Conservation (phyloP, 768 basidiomycete genomes). For the Xerocomus brunneocitrinus region DNA sequence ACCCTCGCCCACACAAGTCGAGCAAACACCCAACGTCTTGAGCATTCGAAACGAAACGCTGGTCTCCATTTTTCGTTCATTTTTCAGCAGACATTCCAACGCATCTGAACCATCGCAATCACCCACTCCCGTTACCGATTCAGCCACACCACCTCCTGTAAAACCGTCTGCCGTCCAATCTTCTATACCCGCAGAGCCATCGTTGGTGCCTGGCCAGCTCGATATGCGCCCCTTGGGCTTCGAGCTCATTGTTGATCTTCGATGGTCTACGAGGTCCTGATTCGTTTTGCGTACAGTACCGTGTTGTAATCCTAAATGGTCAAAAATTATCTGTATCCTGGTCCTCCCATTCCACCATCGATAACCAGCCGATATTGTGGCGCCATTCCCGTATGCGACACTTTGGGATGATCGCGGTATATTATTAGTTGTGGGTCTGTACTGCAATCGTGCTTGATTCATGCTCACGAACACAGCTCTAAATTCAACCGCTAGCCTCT, state of each 20-base stretch:
- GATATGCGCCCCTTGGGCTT: conserved; percentile 73
- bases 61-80: conserved; percentile 20
- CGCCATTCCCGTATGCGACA: too few relatives aligned
- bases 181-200: conserved; percentile 13
- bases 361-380: neutral
- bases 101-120: neutral
- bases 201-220: conserved; percentile 47
- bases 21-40: conserved; percentile 2
- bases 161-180: conserved; percentile 3
- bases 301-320: conserved; percentile 19
- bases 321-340: conserved; percentile 12
- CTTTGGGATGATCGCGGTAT: neutral
- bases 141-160: conserved; percentile 1
- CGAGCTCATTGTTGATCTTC: conserved; percentile 68
- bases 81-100: conserved; percentile 17
- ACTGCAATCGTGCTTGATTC: neutral
- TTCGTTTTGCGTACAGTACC: conserved; percentile 7
- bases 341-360: neutral
- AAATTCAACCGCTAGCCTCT: neutral
- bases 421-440: conserved; percentile 2
- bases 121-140: neutral
- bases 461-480: neutral
- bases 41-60: conserved; percentile 17
- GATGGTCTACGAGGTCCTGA: conserved; percentile 46
- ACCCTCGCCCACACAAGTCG: conserved; percentile 16